phyloP scores from a whole-genome alignment of 176 grass and related monocot species.

The Aegilops bicornis region DNA sequence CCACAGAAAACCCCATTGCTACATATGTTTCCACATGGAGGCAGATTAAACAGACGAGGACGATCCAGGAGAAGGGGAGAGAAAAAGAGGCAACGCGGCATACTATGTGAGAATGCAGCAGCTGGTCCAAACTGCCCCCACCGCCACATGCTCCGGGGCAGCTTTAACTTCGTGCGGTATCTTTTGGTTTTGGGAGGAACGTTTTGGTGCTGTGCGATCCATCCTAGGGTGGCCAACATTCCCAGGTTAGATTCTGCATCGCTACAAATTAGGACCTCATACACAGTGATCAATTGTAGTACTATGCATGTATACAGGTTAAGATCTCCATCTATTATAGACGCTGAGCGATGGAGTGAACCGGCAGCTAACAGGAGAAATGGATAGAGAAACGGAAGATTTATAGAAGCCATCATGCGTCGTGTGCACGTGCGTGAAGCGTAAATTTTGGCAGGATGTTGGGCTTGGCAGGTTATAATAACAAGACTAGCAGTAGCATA shows the following conservation, averaged over 20 bases:
- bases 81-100: neutral
- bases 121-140: neutral
- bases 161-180: neutral
- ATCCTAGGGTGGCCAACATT: neutral
- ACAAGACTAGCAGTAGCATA: neutral
- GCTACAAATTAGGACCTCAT: neutral
- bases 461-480: neutral
- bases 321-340: too few species aligned
- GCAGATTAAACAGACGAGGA: neutral
- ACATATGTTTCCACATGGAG: neutral
- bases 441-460: constrained; percentile 7
- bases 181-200: neutral
- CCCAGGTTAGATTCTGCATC: neutral
- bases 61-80: neutral
- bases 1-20: neutral
- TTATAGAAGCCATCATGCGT: neutral
- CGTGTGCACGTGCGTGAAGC: neutral
- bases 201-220: neutral
- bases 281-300: too few species aligned
- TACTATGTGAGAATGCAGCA: neutral
- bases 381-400: neutral
- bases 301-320: too few species aligned
- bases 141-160: neutral
- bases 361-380: neutral
- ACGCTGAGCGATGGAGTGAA: neutral